Evolutionary conservation across 1,284 basidiomycete genomes (phyloP), one percentile per base, ranked within the genome.

Genomic region (Agaricales sp.): DNA sequence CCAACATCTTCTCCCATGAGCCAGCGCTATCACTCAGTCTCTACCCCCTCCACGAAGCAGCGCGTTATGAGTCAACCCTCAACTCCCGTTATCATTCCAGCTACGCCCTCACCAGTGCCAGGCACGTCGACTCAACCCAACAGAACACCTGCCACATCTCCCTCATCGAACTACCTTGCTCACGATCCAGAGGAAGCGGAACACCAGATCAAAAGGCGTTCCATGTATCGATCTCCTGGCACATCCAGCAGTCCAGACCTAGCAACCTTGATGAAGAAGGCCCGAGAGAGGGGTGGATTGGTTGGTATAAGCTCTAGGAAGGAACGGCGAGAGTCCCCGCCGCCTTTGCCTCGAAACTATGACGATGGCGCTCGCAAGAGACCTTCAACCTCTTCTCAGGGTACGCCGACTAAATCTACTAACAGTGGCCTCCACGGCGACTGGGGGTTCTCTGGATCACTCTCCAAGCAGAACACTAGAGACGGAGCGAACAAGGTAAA

Each of bases 191-290:
- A 82, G 54, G 80, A 82, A 53, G 58, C 67, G 3, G 80, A 82
- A 56, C 71, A 75, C 56, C 77, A 82, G 57, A 77, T 78, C 18
- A 87, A 87, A 63, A 78, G 88, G 39, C 75, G 89, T 48, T 89
- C 86, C 55, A 79, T 93, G 68, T 92, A 91, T 63, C 76, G 91
- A 52, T 83, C 86, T n/a, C 73, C 85, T 4, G 91, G 90, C 45
- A 92, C 88, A 1, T 86, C 89, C 20, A 89, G 86, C 57, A 90
- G 86, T 57, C 91, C 92, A 20, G 91, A 95, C 64, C 73, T 94
- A 20, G 86, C 87, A 2, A 91, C 87, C 2, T 71, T 93, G 50
- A 67, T 92, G 48, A 75, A 83, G 53, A 91, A 90, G 66, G 82
- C 85, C 26, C 87, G 82, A 63, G 83, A 85, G 58, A 71, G 74